These are phyloP conservation scores for Saururus chinensis DNA, from an alignment of 164 flowering plant species.

Conservation along the genomic window DNA sequence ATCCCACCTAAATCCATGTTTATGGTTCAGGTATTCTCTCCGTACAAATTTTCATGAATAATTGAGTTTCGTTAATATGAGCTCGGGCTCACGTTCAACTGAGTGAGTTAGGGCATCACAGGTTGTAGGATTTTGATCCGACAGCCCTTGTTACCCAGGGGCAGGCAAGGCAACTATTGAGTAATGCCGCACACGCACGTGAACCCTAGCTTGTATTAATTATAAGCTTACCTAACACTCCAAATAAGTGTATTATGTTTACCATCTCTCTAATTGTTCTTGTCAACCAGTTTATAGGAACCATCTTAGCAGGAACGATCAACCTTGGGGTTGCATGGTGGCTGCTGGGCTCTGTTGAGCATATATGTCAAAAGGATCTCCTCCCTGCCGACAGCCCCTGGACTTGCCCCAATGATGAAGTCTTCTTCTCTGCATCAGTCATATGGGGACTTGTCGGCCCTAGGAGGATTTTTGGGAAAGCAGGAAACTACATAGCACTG, in stretches of 20 bases:
- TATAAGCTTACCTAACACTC: background rate
- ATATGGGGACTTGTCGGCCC: slow-evolving; percentile 95
- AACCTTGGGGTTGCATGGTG: slow-evolving; percentile 60
- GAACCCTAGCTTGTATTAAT: no score
- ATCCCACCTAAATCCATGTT: slow-evolving; percentile 80
- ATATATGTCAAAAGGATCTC: slow-evolving; percentile 50
- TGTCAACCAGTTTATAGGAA: slow-evolving; percentile 45
- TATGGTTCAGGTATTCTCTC: slow-evolving; percentile 42
- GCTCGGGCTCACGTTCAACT: background rate
- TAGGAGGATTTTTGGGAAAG: slow-evolving; percentile 56
- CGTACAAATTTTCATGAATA: no score
- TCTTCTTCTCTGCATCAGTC: slow-evolving; percentile 91
- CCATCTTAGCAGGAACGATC: slow-evolving; percentile 56
- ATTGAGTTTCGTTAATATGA: no score
- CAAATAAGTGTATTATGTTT: background rate
- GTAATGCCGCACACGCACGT: no score
- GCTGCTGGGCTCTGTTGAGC: slow-evolving; percentile 30
- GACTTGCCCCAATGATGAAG: slow-evolving; percentile 80
- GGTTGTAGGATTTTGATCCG: no score
- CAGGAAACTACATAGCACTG: slow-evolving; percentile 53
- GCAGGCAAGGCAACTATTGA: no score
- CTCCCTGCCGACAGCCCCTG: slow-evolving; percentile 61
- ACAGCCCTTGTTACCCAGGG: no score
- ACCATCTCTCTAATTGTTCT: background rate
- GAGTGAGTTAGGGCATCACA: no score